Conservation (phyloP, 2,329 filamentous ascomycete genomes). For the Xylaria digitata region DNA sequence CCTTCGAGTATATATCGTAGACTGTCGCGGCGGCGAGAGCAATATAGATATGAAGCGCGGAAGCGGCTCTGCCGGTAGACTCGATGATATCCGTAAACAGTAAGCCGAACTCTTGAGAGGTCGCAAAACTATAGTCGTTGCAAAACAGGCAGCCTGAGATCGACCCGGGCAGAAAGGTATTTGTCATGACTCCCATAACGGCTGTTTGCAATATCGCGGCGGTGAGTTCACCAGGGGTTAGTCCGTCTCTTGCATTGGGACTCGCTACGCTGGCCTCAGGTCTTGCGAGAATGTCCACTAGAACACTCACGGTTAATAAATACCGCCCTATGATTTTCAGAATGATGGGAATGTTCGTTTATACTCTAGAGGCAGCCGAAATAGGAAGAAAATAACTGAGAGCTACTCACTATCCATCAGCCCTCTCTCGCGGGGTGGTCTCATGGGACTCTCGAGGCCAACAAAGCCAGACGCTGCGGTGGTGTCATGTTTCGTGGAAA, state of each 20-base stretch:
- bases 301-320: background rate
- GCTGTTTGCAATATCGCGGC: background rate
- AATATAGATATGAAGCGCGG: constrained; percentile 3
- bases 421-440: constrained; percentile 6
- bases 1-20: constrained; percentile 8
- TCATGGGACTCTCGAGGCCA: background rate
- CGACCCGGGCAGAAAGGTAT: background rate
- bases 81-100: constrained; percentile 22
- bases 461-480: constrained; percentile 2
- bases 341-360: background rate
- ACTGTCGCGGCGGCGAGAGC: background rate
- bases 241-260: background rate
- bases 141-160: constrained; percentile 20
- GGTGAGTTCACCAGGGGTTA: background rate
- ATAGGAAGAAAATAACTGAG: background rate
- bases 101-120: background rate
- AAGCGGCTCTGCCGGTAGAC: constrained; percentile 17
- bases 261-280: background rate
- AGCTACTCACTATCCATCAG: constrained; percentile 18
- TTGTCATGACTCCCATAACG: background rate
- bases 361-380: too few relatives aligned
- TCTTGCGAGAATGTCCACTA: constrained; percentile 11
- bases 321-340: too few relatives aligned
- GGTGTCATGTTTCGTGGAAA: constrained; percentile 5
- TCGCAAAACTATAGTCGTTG: constrained; percentile 6